Conservation (phyloP, 495 filamentous ascomycete species). For the Chaetomium fimeti region DNA sequence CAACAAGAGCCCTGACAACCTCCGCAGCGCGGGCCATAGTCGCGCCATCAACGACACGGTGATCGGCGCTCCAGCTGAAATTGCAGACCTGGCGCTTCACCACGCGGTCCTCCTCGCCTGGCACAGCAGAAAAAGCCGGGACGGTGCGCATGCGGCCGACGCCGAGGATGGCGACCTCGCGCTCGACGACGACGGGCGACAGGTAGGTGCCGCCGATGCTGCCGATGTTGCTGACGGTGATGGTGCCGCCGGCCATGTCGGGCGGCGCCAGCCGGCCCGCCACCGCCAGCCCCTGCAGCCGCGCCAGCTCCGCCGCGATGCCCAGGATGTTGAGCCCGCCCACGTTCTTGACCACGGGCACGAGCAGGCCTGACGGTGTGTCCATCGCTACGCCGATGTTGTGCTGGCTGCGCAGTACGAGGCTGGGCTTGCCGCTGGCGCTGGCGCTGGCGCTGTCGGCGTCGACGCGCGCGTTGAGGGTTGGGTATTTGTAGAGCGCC, state of each 20-base stretch:
- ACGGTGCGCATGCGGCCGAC: conserved; percentile 74
- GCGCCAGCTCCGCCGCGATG: conserved; percentile 72
- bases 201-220: conserved; percentile 92
- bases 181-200: conserved; percentile 81
- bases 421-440: conserved; percentile 53
- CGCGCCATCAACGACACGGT: conserved; percentile 90
- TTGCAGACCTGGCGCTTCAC: conserved; percentile 68
- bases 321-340: conserved; percentile 66
- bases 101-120: conserved; percentile 52
- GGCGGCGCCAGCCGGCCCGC: conserved; percentile 69
- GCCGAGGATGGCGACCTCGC: conserved; percentile 89
- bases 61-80: conserved; percentile 97
- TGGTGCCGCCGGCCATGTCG: conserved; percentile 83
- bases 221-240: conserved; percentile 97
- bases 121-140: conserved; percentile 60
- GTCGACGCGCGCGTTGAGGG: conserved; percentile 84
- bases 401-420: conserved; percentile 77
- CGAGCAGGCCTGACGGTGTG: conserved; percentile 82
- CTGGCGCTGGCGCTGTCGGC: conserved; percentile 36
- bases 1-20: conserved; percentile 69
- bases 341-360: conserved; percentile 92
- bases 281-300: conserved; percentile 68
- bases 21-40: conserved; percentile 89
- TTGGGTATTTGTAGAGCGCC: conserved; percentile 73
- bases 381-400: conserved; percentile 98